Evolutionary conservation across 192 early-diverging fungal species (phyloP), one percentile per base, ranked within the genome.

Genomic region (Coemansia sp.): DNA sequence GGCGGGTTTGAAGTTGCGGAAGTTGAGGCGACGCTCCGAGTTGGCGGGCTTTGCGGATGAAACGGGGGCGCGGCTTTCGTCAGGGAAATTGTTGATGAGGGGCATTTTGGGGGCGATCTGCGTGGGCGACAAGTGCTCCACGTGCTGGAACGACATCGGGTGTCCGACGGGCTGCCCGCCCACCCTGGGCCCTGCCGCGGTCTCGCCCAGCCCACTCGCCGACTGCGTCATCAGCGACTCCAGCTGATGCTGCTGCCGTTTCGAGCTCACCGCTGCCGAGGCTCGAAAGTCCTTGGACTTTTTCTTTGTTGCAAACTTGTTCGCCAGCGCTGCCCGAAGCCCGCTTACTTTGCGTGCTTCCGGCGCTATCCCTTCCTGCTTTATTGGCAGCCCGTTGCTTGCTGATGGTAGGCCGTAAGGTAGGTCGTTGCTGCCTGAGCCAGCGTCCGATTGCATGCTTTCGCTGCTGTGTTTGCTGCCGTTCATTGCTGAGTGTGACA

Each of bases 231-330:
- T 57, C 26, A 75, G 61, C 21, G 65, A 68, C 62, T 75, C 72
- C 16, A 75, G 66, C 54, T 75, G 72, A 36, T 64, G 72, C 61
- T 75, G 72, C 61, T 75, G 72, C 26, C 72, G 60, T 54, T 75
- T 75, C 53, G 61, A 52, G 55, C 35, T 75, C 33, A 71, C 61
- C 21, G 57, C 53, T 2, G 50, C 61, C 19, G 65, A 50, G n/a
- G 47, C n/a, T 21, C 62, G 65, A 3, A 68, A 33, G 16, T 75
- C 72, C 26, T 63, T 62, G 36, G 60, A 37, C 47, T 75, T 75
- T 16, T 70, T 70, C 66, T 75, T 75, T 16, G 65, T 53, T 1
- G 56, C 63, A 26, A 75, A 75, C 49, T 65, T 75, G 65, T 53
- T 75, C 15, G 45, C 72, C 15, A 75, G 54, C 12, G 61, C 72